phyloP scores from a whole-genome alignment of 2,329 filamentous ascomycete genomes.

The Exophiala calicioides region DNA sequence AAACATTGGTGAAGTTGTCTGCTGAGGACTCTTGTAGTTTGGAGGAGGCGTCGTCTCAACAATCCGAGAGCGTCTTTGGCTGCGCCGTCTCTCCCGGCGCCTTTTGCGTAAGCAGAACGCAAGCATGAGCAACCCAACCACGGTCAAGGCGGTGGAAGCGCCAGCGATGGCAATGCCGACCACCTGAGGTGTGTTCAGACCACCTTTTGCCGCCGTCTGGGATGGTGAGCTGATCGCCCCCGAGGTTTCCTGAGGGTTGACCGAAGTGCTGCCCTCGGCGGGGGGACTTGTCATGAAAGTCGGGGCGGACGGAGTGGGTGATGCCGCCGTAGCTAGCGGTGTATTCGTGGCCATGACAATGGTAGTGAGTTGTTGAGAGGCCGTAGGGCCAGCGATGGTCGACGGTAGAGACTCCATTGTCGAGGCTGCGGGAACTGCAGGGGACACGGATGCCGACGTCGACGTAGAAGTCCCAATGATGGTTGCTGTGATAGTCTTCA shows the following conservation, averaged over 20 bases:
- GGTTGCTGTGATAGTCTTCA: conserved; percentile 60
- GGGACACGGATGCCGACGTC: no score
- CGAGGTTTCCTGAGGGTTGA: conserved; percentile 17
- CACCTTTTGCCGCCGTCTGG: background rate
- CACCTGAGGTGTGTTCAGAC: conserved; percentile 51
- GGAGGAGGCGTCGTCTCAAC: conserved; percentile 39
- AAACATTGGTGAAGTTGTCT: conserved; percentile 21
- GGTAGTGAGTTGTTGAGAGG: conserved; percentile 24
- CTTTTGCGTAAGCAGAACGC: conserved; percentile 39
- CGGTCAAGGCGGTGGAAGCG: conserved; percentile 52
- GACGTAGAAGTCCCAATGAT: conserved; percentile 47
- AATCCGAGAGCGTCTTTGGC: conserved; percentile 40
- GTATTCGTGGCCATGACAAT: conserved; percentile 24
- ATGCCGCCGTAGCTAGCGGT: conserved; percentile 14
- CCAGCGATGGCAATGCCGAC: conserved; percentile 61
- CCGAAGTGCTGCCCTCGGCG: conserved; percentile 20
- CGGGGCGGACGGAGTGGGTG: conserved; percentile 5
- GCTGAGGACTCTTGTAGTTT: conserved; percentile 20
- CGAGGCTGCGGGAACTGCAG: no score
- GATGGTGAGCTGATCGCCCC: conserved; percentile 12
- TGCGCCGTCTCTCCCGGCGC: conserved; percentile 29
- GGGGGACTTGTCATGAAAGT: conserved; percentile 17
- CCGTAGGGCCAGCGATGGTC: conserved; percentile 19
- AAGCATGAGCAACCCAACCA: conserved; percentile 45
- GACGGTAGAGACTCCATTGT: conserved; percentile 28